Conservation (phyloP, 371 early-diverging fungal species). For the Saksenaea oblongispora region DNA sequence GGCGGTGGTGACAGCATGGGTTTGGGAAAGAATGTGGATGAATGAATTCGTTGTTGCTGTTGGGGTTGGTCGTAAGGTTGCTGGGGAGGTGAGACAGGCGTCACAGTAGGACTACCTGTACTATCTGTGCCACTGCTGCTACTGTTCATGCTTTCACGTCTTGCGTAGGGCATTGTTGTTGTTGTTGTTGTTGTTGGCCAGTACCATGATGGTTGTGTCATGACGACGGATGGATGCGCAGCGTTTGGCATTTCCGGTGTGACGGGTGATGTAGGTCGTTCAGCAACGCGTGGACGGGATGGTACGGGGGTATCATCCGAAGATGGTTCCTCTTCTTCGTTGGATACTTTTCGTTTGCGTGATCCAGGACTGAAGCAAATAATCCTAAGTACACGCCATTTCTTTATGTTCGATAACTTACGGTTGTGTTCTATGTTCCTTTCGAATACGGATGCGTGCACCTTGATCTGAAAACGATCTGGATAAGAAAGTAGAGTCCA, state of each 20-base stretch:
- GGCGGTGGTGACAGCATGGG: slow-evolving; percentile 14
- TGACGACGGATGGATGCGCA: not conserved
- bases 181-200: not conserved
- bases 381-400: not conserved
- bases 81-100: slow-evolving; percentile 16
- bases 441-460: slow-evolving; percentile 52
- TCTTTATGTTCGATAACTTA: slow-evolving; percentile 16
- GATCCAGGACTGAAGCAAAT: slow-evolving; percentile 5
- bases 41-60: not conserved
- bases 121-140: slow-evolving; percentile 26
- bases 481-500: slow-evolving; percentile 56
- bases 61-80: slow-evolving; percentile 13
- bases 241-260: not conserved
- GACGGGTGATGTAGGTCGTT: not conserved
- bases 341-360: slow-evolving; percentile 34
- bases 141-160: slow-evolving; percentile 28
- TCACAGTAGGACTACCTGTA: slow-evolving; percentile 13
- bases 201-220: slow-evolving; percentile 1
- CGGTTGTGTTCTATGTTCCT: slow-evolving; percentile 49
- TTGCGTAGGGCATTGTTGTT: slow-evolving; percentile 5
- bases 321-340: slow-evolving; percentile 8
- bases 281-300: not conserved
- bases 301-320: not conserved
- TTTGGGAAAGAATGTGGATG: not conserved
- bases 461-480: slow-evolving; percentile 56